Conservation (phyloP, 1,139 yeast genomes). For the Eremothecium gossypii region DNA sequence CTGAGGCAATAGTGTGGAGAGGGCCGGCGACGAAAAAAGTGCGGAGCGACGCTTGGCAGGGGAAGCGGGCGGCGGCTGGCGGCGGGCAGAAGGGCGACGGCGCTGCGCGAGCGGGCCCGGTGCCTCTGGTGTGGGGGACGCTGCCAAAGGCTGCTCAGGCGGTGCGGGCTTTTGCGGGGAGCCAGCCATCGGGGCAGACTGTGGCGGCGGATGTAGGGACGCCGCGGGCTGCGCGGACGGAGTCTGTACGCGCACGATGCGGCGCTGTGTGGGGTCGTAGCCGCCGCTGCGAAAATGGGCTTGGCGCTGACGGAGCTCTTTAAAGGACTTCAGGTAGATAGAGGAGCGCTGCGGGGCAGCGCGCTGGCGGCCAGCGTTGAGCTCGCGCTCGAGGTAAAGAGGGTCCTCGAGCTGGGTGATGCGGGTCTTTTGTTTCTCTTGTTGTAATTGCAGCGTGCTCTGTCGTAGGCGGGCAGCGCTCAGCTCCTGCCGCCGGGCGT, state of each 20-base stretch:
- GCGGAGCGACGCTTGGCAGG: not conserved
- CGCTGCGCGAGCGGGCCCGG: not conserved
- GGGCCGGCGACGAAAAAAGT: not conserved
- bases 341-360: slow-evolving; percentile 10
- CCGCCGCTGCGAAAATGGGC: slow-evolving; percentile 20
- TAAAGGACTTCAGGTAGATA: slow-evolving; percentile 15
- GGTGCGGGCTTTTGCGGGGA: not conserved
- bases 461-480: slow-evolving; percentile 42
- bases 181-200: not conserved
- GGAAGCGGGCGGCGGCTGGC: not conserved
- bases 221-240: not conserved
- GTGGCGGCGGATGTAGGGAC: not conserved
- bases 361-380: not conserved
- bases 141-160: no score
- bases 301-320: slow-evolving; percentile 17
- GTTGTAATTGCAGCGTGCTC: slow-evolving; percentile 36
- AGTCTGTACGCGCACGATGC: slow-evolving; percentile 2
- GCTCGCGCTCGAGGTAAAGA: slow-evolving; percentile 14
- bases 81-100: not conserved
- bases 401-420: slow-evolving; percentile 32
- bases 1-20: not conserved
- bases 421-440: slow-evolving; percentile 40
- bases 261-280: slow-evolving; percentile 11
- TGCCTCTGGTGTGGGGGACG: no score
- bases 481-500: slow-evolving; percentile 39